phyloP scores from a whole-genome alignment of 2,329 filamentous ascomycete species.

The Rutstroemia sp. region DNA sequence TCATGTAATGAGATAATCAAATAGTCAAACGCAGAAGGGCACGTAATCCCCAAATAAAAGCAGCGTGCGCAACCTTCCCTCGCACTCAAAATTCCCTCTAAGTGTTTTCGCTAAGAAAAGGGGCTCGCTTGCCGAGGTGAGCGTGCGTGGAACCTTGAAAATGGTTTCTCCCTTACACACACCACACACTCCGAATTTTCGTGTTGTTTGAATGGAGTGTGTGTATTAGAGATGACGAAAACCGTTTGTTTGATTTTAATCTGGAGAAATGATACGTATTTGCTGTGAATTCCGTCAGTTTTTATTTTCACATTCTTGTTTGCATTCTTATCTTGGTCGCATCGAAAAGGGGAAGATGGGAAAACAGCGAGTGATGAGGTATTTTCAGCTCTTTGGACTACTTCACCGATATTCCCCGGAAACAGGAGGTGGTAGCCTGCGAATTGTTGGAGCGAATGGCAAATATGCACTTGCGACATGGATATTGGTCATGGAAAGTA shows the following conservation, averaged over 20 bases:
- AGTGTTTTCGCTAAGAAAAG: neutral
- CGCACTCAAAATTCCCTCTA: neutral
- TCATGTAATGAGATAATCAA: too few species aligned
- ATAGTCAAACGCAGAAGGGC: too few species aligned
- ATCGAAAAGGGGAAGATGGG: neutral
- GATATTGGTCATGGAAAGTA: too few species aligned
- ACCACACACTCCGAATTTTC: neutral
- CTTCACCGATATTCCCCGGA: neutral
- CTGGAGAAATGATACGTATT: too few species aligned
- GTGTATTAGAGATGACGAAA: neutral
- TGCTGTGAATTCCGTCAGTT: too few species aligned
- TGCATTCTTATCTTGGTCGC: neutral
- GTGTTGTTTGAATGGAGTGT: neutral
- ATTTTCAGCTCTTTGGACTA: neutral
- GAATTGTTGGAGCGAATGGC: too few species aligned
- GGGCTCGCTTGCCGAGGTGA: conserved; percentile 2
- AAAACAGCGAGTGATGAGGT: neutral
- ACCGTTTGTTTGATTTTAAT: too few species aligned
- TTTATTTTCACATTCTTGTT: too few species aligned
- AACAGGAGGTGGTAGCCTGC: neutral
- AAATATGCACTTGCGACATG: too few species aligned
- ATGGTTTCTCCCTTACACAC: neutral
- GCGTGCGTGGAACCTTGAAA: neutral
- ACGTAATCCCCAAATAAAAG: neutral
- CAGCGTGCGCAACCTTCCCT: too few species aligned